A percentile compares a stretch with the other conserved stretches of the same genome.
These are phyloP conservation scores for Colletotrichum limetticola DNA, from an alignment of 2,329 filamentous ascomycete species.

Conservation along the genomic window DNA sequence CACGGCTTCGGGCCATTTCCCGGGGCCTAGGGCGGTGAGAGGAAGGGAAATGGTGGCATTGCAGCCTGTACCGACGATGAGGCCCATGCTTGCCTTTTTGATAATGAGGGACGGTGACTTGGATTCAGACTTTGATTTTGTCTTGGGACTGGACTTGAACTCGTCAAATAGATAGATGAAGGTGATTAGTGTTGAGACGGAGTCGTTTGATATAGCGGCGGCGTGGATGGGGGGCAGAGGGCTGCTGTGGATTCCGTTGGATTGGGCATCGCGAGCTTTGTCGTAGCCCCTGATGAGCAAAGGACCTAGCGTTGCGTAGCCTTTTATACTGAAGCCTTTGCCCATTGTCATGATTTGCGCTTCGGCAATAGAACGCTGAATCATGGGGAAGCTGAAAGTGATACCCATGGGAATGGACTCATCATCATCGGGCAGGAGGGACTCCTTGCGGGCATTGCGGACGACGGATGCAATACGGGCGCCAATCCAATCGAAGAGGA, in stretches of 20 bases:
- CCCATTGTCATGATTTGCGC: slow-evolving; percentile 76
- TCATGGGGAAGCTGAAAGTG: slow-evolving; percentile 78
- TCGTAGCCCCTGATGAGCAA: slow-evolving; percentile 70
- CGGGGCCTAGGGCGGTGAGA: slow-evolving; percentile 68
- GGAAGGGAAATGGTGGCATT: slow-evolving; percentile 83
- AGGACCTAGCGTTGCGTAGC: slow-evolving; percentile 69
- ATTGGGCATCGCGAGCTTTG: slow-evolving; percentile 48
- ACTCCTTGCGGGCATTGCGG: slow-evolving; percentile 60
- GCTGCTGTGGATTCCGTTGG: slow-evolving; percentile 13
- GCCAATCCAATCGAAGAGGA: slow-evolving; percentile 85
- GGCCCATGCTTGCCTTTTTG: slow-evolving; percentile 76
- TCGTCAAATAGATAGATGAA: slow-evolving; percentile 78
- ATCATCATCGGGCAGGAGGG: slow-evolving; percentile 52
- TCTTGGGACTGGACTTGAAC: slow-evolving; percentile 57
- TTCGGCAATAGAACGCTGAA: slow-evolving; percentile 69
- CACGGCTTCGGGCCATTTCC: slow-evolving; percentile 66
- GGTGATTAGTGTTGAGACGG: slow-evolving; percentile 82
- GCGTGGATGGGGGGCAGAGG: slow-evolving; percentile 74
- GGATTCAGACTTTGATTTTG: too few relatives aligned
- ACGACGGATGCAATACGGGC: slow-evolving; percentile 80
- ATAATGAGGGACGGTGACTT: not conserved
- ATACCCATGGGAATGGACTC: slow-evolving; percentile 71
- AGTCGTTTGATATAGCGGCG: slow-evolving; percentile 83
- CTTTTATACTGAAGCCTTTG: slow-evolving; percentile 74
- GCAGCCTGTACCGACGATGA: slow-evolving; percentile 84